A percentile compares a stretch with the other conserved stretches of the same genome.
These are phyloP conservation scores for Tarenaya hassleriana DNA, from an alignment of 345 rosid species.

Conservation along the genomic window DNA sequence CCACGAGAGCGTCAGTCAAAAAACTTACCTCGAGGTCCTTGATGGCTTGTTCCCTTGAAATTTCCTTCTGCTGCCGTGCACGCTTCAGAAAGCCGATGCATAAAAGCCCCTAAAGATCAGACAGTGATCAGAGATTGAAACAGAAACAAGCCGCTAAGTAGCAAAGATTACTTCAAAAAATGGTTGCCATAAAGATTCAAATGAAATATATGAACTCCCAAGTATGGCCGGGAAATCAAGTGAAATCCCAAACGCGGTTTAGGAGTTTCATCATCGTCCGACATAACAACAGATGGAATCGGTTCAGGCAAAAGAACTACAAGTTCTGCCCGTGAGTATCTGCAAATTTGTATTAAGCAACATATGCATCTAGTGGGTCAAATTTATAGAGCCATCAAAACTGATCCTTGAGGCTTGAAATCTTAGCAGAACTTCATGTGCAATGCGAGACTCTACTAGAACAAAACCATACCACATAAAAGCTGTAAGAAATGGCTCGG, in stretches of 20 bases:
- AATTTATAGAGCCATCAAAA: no score
- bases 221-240: background rate
- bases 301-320: background rate
- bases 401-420: no score
- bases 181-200: background rate
- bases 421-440: no score
- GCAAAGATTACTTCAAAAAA: background rate
- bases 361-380: no score
- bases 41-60: slow-evolving; percentile 73
- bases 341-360: background rate
- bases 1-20: slow-evolving; percentile 1
- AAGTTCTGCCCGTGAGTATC: background rate
- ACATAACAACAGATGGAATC: no score
- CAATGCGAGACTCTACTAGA: no score
- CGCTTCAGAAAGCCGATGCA: slow-evolving; percentile 91
- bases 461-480: no score
- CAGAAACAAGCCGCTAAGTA: background rate
- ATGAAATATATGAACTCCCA: background rate
- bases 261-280: no score
- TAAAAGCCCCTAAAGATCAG: slow-evolving; percentile 55
- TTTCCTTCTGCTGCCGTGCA: slow-evolving; percentile 55
- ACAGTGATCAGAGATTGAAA: slow-evolving; percentile 4
- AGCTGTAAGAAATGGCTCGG: no score
- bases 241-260: no score
- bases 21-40: slow-evolving; percentile 73